Conservation (phyloP, 2,329 filamentous ascomycete species). For the Neopestalotiopsis clavispora region DNA sequence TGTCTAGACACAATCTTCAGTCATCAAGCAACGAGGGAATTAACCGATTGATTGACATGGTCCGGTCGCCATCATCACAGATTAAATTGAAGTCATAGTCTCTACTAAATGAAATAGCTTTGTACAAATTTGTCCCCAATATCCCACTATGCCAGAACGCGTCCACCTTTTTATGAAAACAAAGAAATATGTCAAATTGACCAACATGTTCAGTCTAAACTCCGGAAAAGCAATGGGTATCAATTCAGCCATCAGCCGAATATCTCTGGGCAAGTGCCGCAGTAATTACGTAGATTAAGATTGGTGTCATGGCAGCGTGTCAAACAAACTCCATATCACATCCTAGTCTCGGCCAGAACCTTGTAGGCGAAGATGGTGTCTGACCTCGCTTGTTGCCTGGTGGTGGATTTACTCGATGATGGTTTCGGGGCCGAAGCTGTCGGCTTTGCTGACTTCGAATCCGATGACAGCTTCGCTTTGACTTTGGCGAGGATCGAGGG, state of each 20-base stretch:
- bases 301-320: not conserved
- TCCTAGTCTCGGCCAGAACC: conserved; percentile 5
- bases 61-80: too few relatives aligned
- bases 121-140: too few relatives aligned
- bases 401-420: not conserved
- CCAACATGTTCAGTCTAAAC: too few relatives aligned
- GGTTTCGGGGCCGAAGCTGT: not conserved
- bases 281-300: not conserved
- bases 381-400: conserved; percentile 8
- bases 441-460: not conserved
- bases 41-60: too few relatives aligned
- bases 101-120: too few relatives aligned
- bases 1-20: too few relatives aligned
- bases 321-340: not conserved
- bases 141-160: too few relatives aligned
- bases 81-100: too few relatives aligned
- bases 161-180: too few relatives aligned
- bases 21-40: too few relatives aligned
- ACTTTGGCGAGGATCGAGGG: conserved; percentile 9
- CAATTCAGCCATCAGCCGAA: not conserved
- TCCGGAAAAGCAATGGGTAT: not conserved
- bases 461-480: conserved; percentile 8
- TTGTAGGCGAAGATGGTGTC: conserved; percentile 10
- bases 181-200: too few relatives aligned
- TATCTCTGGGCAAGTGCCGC: not conserved